phyloP scores from a whole-genome alignment of 192 early-diverging fungal genomes.

The Rhizoclosmatium sp. region DNA sequence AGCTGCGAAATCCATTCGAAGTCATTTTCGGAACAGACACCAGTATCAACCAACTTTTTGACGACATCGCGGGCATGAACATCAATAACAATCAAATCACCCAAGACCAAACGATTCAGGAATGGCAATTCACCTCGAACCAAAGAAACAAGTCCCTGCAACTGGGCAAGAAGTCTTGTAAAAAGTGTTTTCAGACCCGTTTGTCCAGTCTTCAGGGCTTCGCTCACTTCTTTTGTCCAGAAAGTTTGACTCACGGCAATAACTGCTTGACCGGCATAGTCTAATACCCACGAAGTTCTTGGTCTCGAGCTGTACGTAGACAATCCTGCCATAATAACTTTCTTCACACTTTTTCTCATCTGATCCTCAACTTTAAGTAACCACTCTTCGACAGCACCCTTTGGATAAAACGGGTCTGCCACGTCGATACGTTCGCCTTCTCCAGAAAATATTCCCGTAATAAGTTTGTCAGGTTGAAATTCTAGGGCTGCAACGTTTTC shows the following conservation, averaged over 20 bases:
- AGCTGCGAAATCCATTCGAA: constrained; percentile 73
- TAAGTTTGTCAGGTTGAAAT: constrained; percentile 56
- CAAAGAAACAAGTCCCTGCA: constrained; percentile 63
- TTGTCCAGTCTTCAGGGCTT: constrained; percentile 58
- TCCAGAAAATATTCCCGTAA: constrained; percentile 63
- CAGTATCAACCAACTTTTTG: constrained; percentile 60
- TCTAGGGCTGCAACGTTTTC: constrained; percentile 66
- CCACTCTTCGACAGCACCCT: constrained; percentile 69
- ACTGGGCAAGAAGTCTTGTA: constrained; percentile 50
- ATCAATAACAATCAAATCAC: constrained; percentile 71
- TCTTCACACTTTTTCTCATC: constrained; percentile 64
- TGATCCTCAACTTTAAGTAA: constrained; percentile 61
- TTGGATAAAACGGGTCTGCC: constrained; percentile 66
- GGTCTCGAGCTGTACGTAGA: constrained; percentile 49
- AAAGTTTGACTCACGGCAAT: constrained; percentile 62
- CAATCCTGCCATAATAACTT: constrained; percentile 64
- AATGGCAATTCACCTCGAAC: constrained; percentile 66
- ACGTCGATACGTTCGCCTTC: constrained; percentile 65
- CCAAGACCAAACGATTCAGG: constrained; percentile 57
- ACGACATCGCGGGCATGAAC: constrained; percentile 69
- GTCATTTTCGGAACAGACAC: constrained; percentile 62
- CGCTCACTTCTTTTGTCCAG: constrained; percentile 67
- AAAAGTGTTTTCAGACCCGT: constrained; percentile 52
- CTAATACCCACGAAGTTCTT: constrained; percentile 62
- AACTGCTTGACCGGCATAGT: constrained; percentile 67